These are phyloP conservation scores for Gryganskiella cystojenkinii DNA, from an alignment of 192 early-diverging fungal genomes.

Conservation along the genomic window DNA sequence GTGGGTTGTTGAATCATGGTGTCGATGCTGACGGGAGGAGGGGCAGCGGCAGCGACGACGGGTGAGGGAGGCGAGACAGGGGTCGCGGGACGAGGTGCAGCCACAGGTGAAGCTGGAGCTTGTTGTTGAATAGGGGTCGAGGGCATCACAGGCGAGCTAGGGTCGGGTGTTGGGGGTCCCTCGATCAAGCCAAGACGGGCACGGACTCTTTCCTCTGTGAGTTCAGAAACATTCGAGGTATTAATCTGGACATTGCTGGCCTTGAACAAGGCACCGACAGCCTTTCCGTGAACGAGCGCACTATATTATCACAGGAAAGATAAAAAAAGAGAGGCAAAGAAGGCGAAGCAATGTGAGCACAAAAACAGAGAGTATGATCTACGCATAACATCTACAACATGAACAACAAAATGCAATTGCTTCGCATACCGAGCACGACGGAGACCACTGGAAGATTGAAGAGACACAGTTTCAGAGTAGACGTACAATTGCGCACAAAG, in stretches of 20 bases:
- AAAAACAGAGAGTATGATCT: too few relatives aligned
- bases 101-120: conserved; percentile 21
- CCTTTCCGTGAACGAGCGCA: conserved; percentile 72
- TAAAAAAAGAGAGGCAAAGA: too few relatives aligned
- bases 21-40: conserved; percentile 15
- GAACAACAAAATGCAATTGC: background rate
- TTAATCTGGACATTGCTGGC: conserved; percentile 57
- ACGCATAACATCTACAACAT: too few relatives aligned
- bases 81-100: conserved; percentile 35
- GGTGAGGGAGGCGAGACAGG: conserved; percentile 28
- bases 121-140: conserved; percentile 15
- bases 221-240: conserved; percentile 31
- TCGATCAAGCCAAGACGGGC: conserved; percentile 37
- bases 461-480: background rate
- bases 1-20: conserved; percentile 24
- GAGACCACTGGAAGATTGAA: conserved; percentile 59
- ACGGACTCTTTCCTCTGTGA: conserved; percentile 39
- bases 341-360: too few relatives aligned
- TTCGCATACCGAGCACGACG: conserved; percentile 55
- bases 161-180: conserved; percentile 24
- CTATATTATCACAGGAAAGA: conserved; percentile 32
- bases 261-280: conserved; percentile 66
- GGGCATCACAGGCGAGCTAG: conserved; percentile 27
- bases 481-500: background rate
- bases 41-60: conserved; percentile 7